Conservation (phyloP, 257 asterid species). For the Solanum sejunctum region DNA sequence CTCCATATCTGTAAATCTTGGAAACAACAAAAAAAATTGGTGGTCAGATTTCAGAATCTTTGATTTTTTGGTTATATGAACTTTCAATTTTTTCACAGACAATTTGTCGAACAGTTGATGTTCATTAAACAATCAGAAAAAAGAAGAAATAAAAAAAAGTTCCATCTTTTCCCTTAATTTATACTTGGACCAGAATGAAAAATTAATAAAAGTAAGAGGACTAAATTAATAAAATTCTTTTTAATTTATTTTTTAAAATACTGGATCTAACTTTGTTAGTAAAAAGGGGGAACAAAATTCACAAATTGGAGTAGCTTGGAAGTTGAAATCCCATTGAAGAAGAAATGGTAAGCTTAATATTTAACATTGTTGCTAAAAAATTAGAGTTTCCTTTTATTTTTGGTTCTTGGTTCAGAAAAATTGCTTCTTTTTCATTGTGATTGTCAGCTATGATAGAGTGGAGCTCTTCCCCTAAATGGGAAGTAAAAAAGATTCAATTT, state of each 20-base stretch:
- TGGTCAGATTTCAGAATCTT: not conserved
- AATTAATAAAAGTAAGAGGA: not conserved
- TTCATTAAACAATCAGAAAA: not conserved
- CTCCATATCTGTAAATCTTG: not conserved
- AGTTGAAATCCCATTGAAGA: not conserved
- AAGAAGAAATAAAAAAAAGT: too few relatives aligned
- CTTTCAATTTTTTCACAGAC: not conserved
- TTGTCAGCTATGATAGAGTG: not conserved
- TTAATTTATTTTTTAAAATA: not conserved
- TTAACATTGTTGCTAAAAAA: not conserved
- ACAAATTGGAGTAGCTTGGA: not conserved
- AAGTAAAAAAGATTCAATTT: not conserved
- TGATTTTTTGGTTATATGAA: not conserved
- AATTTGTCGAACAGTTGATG: not conserved
- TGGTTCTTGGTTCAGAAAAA: not conserved
- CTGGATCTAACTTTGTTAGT: not conserved
- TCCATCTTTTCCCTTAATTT: not conserved
- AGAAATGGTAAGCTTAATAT: not conserved
- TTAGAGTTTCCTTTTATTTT: not conserved
- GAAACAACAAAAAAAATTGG: not conserved
- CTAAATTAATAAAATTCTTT: not conserved
- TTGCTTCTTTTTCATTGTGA: not conserved
- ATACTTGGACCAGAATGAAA: not conserved
- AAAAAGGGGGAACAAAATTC: not conserved
- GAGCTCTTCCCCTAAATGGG: not conserved